Percentiles rank a stretch among this genome's conserved stretches.
These are phyloP conservation scores for Mentha longifolia DNA, from an alignment of 257 asterid genomes.

Conservation along the genomic window DNA sequence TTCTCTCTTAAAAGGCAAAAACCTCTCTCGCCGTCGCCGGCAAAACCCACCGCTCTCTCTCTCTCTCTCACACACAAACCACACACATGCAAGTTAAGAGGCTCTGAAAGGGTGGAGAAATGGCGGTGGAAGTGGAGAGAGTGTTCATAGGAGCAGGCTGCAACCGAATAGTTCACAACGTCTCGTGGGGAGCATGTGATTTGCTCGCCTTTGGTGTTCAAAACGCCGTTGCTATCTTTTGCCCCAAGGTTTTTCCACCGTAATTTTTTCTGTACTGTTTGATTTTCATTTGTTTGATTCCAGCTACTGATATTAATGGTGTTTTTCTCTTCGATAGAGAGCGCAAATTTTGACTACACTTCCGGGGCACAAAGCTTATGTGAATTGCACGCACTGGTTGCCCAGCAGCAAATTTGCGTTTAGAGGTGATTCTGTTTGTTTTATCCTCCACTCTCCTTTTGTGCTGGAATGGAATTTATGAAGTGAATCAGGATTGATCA, in stretches of 20 bases:
- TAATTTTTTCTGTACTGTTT: background rate
- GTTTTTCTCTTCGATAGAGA: slow-evolving; percentile 45
- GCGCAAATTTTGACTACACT: slow-evolving; percentile 90
- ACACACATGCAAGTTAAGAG: slow-evolving; percentile 31
- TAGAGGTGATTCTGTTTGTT: slow-evolving; percentile 57
- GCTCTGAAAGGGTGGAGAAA: slow-evolving; percentile 30
- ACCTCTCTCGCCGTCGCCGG: slow-evolving; percentile 29
- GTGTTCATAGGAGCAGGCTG: slow-evolving; percentile 88
- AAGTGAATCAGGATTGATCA: slow-evolving; percentile 1
- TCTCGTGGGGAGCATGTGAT: slow-evolving; percentile 90
- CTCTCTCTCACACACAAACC: background rate
- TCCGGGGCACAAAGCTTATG: slow-evolving; percentile 89
- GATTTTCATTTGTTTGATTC: background rate
- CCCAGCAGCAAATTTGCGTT: slow-evolving; percentile 84
- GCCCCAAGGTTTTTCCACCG: slow-evolving; percentile 65
- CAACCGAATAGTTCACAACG: slow-evolving; percentile 88
- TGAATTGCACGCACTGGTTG: slow-evolving; percentile 92
- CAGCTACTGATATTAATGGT: background rate
- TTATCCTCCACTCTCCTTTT: background rate
- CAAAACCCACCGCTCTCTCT: slow-evolving; percentile 10
- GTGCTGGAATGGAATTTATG: slow-evolving; percentile 14
- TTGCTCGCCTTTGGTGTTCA: slow-evolving; percentile 91
- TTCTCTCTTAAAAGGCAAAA: background rate
- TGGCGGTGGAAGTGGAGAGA: slow-evolving; percentile 55
- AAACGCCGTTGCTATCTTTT: slow-evolving; percentile 88